Conservation (phyloP, 2,329 filamentous ascomycete species). For the Microdochium bolleyi region DNA sequence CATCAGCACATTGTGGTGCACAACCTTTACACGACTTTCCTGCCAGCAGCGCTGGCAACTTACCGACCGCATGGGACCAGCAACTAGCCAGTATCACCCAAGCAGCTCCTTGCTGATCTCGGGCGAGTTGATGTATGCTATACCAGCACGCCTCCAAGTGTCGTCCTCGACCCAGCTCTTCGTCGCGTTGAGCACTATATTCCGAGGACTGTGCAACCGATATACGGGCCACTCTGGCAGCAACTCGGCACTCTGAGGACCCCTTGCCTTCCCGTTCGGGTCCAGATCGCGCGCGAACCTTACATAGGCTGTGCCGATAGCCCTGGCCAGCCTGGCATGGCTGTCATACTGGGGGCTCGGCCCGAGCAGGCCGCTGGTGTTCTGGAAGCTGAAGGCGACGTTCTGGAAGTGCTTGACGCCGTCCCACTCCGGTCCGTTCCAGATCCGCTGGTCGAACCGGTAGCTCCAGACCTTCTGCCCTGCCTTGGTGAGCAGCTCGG, state of each 20-base stretch:
- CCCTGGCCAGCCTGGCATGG: conserved; percentile 22
- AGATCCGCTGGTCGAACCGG: conserved; percentile 38
- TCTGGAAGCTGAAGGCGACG: conserved; percentile 40
- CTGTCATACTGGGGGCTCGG: conserved; percentile 32
- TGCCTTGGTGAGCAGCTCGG: conserved; percentile 27
- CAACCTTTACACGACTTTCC: too few species aligned
- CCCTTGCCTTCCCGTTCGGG: conserved; percentile 23
- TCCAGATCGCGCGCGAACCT: conserved; percentile 32
- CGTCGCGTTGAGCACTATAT: conserved; percentile 14
- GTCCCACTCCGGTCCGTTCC: conserved; percentile 27
- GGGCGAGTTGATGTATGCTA: conserved; percentile 20
- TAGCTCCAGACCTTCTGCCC: conserved; percentile 34
- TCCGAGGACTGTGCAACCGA: conserved; percentile 6
- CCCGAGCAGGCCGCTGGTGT: conserved; percentile 37
- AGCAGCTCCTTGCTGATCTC: conserved; percentile 13
- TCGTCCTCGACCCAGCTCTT: conserved; percentile 22
- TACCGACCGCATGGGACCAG: too few species aligned
- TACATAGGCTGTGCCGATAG: conserved; percentile 32
- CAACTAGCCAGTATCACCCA: conserved; percentile 3
- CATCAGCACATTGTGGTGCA: too few species aligned
- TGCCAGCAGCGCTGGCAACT: too few species aligned
- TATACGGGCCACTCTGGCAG: background rate
- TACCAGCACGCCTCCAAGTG: conserved; percentile 21
- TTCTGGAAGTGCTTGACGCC: conserved; percentile 40
- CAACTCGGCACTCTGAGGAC: background rate